Percentiles rank a stretch among this genome's conserved stretches.
These are phyloP conservation scores for Septoria linicola DNA, from an alignment of 2,329 filamentous ascomycete genomes.

Conservation along the genomic window DNA sequence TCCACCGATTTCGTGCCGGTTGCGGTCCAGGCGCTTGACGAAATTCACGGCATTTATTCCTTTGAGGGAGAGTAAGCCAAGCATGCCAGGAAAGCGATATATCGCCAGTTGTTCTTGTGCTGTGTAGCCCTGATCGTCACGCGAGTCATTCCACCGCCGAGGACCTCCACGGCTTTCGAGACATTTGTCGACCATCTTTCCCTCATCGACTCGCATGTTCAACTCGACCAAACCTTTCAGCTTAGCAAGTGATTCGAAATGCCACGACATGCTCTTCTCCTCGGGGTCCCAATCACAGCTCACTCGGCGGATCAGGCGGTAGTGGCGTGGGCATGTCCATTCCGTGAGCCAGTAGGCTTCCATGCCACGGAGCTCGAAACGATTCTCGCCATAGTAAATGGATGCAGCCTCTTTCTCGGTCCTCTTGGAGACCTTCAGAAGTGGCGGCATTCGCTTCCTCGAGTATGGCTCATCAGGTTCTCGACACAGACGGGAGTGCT, in stretches of 20 bases:
- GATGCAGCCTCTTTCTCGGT: conserved; percentile 26
- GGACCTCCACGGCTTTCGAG: conserved; percentile 2
- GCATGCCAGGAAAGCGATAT: conserved; percentile 25
- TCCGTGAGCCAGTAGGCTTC: neutral
- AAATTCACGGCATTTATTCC: conserved; percentile 27
- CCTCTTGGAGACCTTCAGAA: conserved; percentile 19
- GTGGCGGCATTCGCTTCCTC: conserved; percentile 16
- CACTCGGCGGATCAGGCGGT: neutral
- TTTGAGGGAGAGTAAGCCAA: conserved; percentile 22
- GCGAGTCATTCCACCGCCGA: too few species aligned
- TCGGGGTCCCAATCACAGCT: conserved; percentile 9
- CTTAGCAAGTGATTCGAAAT: conserved; percentile 9
- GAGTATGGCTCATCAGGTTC: neutral
- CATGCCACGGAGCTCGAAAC: conserved; percentile 3
- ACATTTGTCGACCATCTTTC: conserved; percentile 14
- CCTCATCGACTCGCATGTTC: conserved; percentile 31
- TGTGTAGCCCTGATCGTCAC: too few species aligned
- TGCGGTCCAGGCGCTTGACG: conserved; percentile 13
- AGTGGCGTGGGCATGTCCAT: neutral
- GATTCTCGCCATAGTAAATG: conserved; percentile 29
- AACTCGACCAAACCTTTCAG: conserved; percentile 29
- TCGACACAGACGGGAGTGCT: neutral
- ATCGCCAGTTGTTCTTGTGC: conserved; percentile 25
- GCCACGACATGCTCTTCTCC: too few species aligned
- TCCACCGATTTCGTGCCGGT: conserved; percentile 22